Evolutionary conservation across 1,284 basidiomycete genomes (phyloP).

Genomic region (Ceratobasidium sp.): DNA sequence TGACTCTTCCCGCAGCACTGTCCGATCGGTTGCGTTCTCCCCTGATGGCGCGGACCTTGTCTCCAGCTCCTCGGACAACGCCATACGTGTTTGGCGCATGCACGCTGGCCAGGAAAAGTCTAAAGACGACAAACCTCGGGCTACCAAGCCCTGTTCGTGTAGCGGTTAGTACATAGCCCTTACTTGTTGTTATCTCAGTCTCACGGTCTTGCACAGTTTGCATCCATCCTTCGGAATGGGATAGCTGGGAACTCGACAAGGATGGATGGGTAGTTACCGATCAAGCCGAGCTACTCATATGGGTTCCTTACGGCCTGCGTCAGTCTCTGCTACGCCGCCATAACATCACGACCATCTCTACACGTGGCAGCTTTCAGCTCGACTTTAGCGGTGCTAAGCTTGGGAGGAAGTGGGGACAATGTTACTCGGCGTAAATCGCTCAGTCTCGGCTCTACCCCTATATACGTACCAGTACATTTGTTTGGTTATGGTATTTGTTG

Average conservation of each 20-base stretch:
- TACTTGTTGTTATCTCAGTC: background rate
- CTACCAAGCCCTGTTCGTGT: too few species aligned
- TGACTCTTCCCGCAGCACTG: background rate
- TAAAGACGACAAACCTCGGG: too few species aligned
- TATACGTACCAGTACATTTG: too few species aligned
- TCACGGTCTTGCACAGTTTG: background rate
- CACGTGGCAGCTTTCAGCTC: background rate
- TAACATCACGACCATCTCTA: background rate
- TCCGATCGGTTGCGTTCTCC: background rate
- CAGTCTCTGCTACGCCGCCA: background rate
- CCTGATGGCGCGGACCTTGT: too few species aligned
- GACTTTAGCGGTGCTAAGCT: conserved; percentile 2
- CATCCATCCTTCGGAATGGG: background rate
- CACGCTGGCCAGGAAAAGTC: too few species aligned
- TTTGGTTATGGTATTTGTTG: too few species aligned
- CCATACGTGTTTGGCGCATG: too few species aligned
- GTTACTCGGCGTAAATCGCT: too few species aligned
- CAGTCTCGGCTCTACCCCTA: too few species aligned
- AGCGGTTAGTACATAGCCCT: background rate
- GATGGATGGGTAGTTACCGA: conserved; percentile 15
- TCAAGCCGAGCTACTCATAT: background rate
- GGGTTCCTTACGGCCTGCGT: background rate
- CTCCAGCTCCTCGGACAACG: too few species aligned
- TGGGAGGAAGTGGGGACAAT: background rate
- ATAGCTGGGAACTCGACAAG: background rate